Conservation (phyloP, 208 protist genomes). For the Trypanosoma scelopori region DNA sequence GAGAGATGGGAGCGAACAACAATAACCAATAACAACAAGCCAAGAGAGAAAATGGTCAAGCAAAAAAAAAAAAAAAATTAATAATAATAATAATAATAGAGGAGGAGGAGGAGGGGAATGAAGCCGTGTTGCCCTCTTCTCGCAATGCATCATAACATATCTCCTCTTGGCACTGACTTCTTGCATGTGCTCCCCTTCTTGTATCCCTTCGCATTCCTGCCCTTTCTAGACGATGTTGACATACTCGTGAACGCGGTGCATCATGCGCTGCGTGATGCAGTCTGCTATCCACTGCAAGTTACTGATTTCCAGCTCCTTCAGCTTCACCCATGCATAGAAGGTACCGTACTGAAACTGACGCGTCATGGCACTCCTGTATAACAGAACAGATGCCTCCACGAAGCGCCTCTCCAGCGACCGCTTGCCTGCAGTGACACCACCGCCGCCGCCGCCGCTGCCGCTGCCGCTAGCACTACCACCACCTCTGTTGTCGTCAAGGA, state of each 20-base stretch:
- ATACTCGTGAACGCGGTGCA: slow-evolving; percentile 86
- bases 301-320: slow-evolving; percentile 92
- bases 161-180: too few species aligned
- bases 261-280: slow-evolving; percentile 91
- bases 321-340: slow-evolving; percentile 93
- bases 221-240: slow-evolving; percentile 48
- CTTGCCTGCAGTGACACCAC: slow-evolving; percentile 23
- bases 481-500: slow-evolving; percentile 73
- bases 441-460: neutral
- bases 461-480: slow-evolving; percentile 20
- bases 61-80: too few species aligned
- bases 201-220: slow-evolving; percentile 19
- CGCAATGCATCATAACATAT: too few species aligned
- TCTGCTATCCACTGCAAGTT: slow-evolving; percentile 93
- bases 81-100: too few species aligned
- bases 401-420: slow-evolving; percentile 88
- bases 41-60: slow-evolving; percentile 28
- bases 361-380: slow-evolving; percentile 87
- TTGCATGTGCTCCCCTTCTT: too few species aligned
- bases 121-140: too few species aligned
- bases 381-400: slow-evolving; percentile 75
- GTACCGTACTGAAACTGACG: slow-evolving; percentile 92
- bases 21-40: too few species aligned
- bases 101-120: too few species aligned
- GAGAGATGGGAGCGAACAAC: slow-evolving; percentile 12